Conservation (phyloP, 2,329 filamentous ascomycete genomes). For the Amauroascus niger region DNA sequence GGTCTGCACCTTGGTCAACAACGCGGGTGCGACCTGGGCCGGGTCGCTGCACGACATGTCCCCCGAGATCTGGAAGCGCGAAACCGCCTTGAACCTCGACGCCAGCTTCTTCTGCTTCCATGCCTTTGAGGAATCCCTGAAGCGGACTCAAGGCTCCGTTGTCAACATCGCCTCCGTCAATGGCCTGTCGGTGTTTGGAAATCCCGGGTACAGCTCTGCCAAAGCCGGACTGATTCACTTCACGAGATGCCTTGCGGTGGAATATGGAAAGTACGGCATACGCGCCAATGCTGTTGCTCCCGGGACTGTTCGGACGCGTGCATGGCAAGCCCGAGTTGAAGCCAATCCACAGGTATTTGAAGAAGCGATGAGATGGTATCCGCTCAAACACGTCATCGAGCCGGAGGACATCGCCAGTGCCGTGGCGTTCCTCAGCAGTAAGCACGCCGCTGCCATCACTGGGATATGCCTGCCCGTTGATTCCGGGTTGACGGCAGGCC, state of each 20-base stretch:
- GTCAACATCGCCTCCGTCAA: constrained; percentile 21
- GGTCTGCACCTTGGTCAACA: constrained; percentile 23
- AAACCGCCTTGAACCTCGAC: constrained; percentile 19
- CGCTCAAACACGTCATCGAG: constrained; percentile 19
- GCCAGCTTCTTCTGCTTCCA: constrained; percentile 19
- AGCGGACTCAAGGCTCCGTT: constrained; percentile 14
- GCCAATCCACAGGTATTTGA: constrained; percentile 17
- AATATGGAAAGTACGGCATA: constrained; percentile 29
- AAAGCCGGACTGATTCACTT: constrained; percentile 36
- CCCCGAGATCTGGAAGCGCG: constrained; percentile 17
- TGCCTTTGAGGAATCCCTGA: constrained; percentile 17
- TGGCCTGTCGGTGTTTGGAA: constrained; percentile 19
- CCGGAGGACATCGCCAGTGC: constrained; percentile 23
- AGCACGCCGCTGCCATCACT: constrained; percentile 20
- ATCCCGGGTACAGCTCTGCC: constrained; percentile 30
- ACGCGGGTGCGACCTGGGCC: constrained; percentile 21
- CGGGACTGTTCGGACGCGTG: constrained; percentile 18
- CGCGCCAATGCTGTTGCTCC: constrained; percentile 33
- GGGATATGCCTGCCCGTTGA: constrained; percentile 22
- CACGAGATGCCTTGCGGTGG: constrained; percentile 29
- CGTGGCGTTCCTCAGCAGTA: constrained; percentile 20
- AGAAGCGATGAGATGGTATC: constrained; percentile 20
- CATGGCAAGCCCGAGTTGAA: constrained; percentile 17
- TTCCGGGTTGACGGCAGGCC: constrained; percentile 21
- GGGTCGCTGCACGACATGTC: constrained; percentile 21